phyloP scores from a whole-genome alignment of 176 grass and related monocot species.

The Triticum turgidum region DNA sequence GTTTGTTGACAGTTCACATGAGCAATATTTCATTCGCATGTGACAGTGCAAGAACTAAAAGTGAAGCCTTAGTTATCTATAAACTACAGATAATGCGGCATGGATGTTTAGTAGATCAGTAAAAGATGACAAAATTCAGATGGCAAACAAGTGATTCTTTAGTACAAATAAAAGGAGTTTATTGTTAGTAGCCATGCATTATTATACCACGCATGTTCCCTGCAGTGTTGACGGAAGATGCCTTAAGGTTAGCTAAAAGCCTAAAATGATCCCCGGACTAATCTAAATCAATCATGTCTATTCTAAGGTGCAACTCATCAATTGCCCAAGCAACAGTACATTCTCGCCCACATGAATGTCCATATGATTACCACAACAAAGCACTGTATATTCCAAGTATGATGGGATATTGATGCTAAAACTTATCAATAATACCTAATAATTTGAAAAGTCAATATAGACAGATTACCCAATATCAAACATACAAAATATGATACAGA shows the following conservation, averaged over 20 bases:
- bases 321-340: not conserved
- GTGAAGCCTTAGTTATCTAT: not conserved
- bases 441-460: constrained; percentile 21
- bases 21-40: not conserved
- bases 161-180: not conserved
- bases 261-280: not conserved
- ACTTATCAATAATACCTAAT: not conserved
- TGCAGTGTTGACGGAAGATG: not conserved
- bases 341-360: not conserved
- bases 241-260: not conserved
- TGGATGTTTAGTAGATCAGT: not conserved
- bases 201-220: not conserved
- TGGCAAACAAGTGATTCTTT: not conserved
- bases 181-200: not conserved
- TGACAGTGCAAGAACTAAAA: not conserved
- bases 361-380: not conserved
- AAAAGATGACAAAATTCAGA: constrained; percentile 16
- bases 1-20: not conserved
- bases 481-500: not conserved
- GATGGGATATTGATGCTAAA: not conserved
- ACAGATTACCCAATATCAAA: not conserved
- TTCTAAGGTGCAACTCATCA: not conserved
- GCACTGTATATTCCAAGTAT: not conserved
- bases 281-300: not conserved
- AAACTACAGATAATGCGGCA: not conserved